Evolutionary conservation across 2,329 filamentous ascomycete species (phyloP), one percentile per base, ranked within the genome.

Genomic region (Fusarium verticillioides): DNA sequence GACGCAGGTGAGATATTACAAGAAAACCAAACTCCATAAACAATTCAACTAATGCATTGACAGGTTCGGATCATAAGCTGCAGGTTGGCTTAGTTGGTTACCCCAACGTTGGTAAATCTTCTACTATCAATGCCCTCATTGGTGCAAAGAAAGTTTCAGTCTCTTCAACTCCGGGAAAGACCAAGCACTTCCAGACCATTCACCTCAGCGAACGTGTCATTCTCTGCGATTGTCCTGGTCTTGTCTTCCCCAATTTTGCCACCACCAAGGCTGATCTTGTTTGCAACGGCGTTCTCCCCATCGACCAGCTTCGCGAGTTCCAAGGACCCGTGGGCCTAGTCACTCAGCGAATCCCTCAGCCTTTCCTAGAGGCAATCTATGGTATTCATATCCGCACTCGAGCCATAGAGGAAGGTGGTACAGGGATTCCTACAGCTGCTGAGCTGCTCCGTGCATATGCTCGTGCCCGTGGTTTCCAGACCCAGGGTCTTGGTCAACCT

Each of bases 151-250:
- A 98, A 85, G 96, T 99, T 10, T 98, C 96, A 0, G 97, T 99
- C 43, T 99, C 96, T 21, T 93, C 96, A 19, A 99, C 96, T 3
- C 96, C 96, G 8, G 96, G 96, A 81, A 99, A 99, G 85, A 99
- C 96, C 19, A 99, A 99, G 86, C 96, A 99, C 79, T 99, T 99
- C 85, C 96, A 99, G 83, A 99, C 96, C 3, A 96, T 99, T 66
- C 95, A 98, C 81, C 90, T 99, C 37, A 96, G 93, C 66, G 93
- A 96, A 2, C 90, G 91, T 66, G 94, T 99, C 71, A 89, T 98
- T 52, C 89, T 99, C 11, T 98, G 96, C 83, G 96, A 99, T 91
- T 99, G 96, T 80, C 96, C 96, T 15, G 96, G 96, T 92, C 91
- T 99, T 26, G 97, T 99, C 4, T 98, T 99, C 82, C 95, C 96